Percentiles rank a stretch among this genome's conserved stretches.
Conservation (phyloP, 139 green algal genomes). For the Chlamydomonas applanata region DNA sequence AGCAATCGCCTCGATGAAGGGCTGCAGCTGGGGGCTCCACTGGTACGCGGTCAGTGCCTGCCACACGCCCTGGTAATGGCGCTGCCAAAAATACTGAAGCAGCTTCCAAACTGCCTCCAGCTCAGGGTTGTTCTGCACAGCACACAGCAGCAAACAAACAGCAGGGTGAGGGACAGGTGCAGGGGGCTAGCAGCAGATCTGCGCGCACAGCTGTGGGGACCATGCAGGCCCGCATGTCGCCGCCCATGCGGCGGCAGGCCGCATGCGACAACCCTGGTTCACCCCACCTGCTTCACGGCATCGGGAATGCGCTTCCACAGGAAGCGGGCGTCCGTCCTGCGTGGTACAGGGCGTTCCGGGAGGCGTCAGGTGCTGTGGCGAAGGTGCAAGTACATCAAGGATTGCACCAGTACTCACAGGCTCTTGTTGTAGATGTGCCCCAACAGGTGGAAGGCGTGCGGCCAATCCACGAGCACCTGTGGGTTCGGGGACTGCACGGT, state of each 20-base stretch:
- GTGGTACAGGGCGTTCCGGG: background rate
- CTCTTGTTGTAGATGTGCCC: conserved; percentile 46
- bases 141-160: background rate
- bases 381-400: background rate
- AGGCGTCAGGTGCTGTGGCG: background rate
- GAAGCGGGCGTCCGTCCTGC: conserved; percentile 44
- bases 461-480: conserved; percentile 40
- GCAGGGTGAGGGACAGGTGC: background rate
- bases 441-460: conserved; percentile 39
- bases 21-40: conserved; percentile 39
- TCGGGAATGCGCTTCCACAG: conserved; percentile 49
- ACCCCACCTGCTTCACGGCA: conserved; percentile 24
- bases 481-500: conserved; percentile 37
- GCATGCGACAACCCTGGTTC: background rate
- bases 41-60: conserved; percentile 37
- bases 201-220: background rate
- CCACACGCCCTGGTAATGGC: conserved; percentile 45
- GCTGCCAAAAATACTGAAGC: conserved; percentile 47
- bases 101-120: conserved; percentile 42
- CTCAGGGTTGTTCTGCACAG: conserved; percentile 40
- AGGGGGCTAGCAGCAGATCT: background rate
- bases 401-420: conserved; percentile 26
- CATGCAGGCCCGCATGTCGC: too few species aligned
- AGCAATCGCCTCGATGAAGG: conserved; percentile 41
- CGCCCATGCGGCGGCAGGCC: background rate